Evolutionary conservation across 495 filamentous ascomycete genomes (phyloP), one percentile per base, ranked within the genome.

Genomic region (Penicillium odoratum): DNA sequence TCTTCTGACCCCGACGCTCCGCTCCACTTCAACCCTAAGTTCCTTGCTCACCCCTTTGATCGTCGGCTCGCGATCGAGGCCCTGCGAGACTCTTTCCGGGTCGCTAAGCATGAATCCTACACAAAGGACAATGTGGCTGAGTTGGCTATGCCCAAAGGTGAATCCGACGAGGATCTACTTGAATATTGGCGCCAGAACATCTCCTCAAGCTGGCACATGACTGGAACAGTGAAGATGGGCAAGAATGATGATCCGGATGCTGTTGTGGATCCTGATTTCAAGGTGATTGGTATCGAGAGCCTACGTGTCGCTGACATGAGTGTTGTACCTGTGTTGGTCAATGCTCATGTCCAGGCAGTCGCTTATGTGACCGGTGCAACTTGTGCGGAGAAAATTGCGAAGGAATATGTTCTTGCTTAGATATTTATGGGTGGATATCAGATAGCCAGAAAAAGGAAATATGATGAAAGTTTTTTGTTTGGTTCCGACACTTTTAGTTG

Each of bases 301-400:
- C 64, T 87, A 61, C 76, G 85, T 16, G 73, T 88, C 5, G 82
- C 78, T 4, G 85, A 88, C 67, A 80, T 83, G 68, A 81, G 78
- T 60, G 78, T 84, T 53, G 71, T 84, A 28, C 85, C 85, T 1
- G 55, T 85, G 15, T 56, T 84, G 53, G 62, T 64, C 26, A 70
- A 65, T 52, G 59, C 59, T 13, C 69, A 72, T 57, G 56, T 65
- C 28, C 69, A 72, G 53, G 60, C 61, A 9, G 40, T 53, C 16
- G 69, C 68, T 4, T 72, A 72, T 53, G 61, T 65, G 11, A 66
- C 67, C 4, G 67, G 65, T 29, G 54, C 43, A 34, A 65, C 59
- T 30, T 65, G 62, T 15, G 65, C 62, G 3, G 65, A 68, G 55
- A 68, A 68, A 57, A 30, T 69, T 43, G 51, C 63, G 11, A 58